Evolutionary conservation across 2,329 filamentous ascomycete genomes (phyloP).

Genomic region (Sporothrix sp.): DNA sequence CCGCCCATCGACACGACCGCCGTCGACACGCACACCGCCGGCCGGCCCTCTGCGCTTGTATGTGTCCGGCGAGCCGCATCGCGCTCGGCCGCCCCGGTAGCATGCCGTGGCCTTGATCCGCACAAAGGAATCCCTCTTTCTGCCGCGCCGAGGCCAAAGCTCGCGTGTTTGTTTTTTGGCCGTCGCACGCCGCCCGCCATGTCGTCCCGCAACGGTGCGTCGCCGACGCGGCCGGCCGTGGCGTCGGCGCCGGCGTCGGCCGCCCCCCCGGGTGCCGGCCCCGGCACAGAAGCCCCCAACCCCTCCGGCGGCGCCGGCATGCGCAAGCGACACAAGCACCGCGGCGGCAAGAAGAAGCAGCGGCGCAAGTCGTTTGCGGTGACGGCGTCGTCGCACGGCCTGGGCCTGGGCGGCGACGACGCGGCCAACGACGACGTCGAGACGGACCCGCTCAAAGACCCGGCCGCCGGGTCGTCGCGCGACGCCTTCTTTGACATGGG

Average conservation of each 20-base stretch:
- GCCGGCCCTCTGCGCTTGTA: neutral
- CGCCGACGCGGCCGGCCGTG: neutral
- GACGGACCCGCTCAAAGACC: constrained; percentile 21
- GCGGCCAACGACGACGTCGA: constrained; percentile 46
- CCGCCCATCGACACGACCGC: neutral
- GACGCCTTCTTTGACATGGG: constrained; percentile 40
- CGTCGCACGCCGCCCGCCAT: neutral
- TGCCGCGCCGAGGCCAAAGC: too few relatives aligned
- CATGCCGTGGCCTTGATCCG: constrained; percentile 7
- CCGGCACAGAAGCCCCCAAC: neutral
- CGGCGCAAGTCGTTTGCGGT: constrained; percentile 72
- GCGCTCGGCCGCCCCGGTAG: constrained; percentile 7
- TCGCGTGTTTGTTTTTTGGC: too few relatives aligned
- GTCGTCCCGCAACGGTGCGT: neutral
- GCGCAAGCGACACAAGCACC: constrained; percentile 61
- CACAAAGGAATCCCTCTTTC: neutral
- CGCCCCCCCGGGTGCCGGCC: neutral
- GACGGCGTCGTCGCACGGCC: constrained; percentile 18
- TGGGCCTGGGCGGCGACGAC: constrained; percentile 3
- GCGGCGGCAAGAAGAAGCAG: constrained; percentile 73
- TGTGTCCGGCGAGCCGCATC: neutral
- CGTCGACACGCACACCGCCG: neutral
- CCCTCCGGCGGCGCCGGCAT: neutral
- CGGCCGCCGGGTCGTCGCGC: constrained; percentile 15
- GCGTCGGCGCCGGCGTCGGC: neutral